phyloP scores from a whole-genome alignment of 1,139 yeast genomes.

The Kodamaea plutei region DNA sequence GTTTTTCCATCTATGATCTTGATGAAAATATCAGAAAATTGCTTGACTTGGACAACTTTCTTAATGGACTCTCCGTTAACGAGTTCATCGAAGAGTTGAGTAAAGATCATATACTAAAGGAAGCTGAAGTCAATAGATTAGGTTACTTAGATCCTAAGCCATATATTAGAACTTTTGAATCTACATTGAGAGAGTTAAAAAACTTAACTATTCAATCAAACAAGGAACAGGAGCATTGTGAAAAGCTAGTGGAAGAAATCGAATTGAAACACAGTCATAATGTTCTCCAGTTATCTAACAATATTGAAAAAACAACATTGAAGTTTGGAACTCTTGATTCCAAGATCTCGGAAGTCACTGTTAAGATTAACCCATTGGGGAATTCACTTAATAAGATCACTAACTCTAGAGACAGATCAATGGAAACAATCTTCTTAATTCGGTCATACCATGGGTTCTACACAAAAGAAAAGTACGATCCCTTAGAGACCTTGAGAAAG shows the following conservation, averaged over 20 bases:
- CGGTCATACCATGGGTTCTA: conserved; percentile 75
- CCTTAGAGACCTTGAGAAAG: conserved; percentile 49
- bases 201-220: conserved; percentile 53
- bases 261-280: conserved; percentile 68
- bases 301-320: conserved; percentile 39
- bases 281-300: conserved; percentile 53
- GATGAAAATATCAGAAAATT: conserved; percentile 71
- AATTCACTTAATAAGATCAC: conserved; percentile 70
- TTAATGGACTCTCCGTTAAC: conserved; percentile 64
- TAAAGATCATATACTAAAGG: conserved; percentile 58
- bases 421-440: conserved; percentile 69
- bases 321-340: conserved; percentile 57
- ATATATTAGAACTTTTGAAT: conserved; percentile 87
- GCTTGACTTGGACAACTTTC: conserved; percentile 67
- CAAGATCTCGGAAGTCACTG: conserved; percentile 55
- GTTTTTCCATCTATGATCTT: conserved; percentile 45
- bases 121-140: conserved; percentile 51
- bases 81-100: conserved; percentile 83
- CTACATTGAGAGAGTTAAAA: conserved; percentile 70
- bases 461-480: conserved; percentile 58
- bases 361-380: conserved; percentile 70
- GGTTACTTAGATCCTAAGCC: conserved; percentile 86
- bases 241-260: conserved; percentile 53
- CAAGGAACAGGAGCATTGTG: conserved; percentile 44
- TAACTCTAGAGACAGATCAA: conserved; percentile 71